Evolutionary conservation across 2,329 filamentous ascomycete species (phyloP), one percentile per base, ranked within the genome.

Genomic region (Simplicillium sp.): DNA sequence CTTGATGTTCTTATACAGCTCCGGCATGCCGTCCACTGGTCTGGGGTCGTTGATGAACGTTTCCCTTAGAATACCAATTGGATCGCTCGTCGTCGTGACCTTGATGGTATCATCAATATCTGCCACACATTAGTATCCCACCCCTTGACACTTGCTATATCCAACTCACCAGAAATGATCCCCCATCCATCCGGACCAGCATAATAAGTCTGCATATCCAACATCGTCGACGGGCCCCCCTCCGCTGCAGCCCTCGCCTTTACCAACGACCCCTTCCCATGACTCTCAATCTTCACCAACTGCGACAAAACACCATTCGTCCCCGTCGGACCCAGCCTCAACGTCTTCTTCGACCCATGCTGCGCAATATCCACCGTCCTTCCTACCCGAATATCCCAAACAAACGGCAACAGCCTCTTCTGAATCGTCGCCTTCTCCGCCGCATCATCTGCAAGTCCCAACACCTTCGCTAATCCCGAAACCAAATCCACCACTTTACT

Each of bases 31-130:
- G 0, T 70, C 54, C 12, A 90, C 78, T 0, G 86, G 78, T 12
- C 72, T 67, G 0, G 88, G 82, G 13, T 78, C 67, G 38, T 89
- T 83, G 36, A 85, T 76, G 54, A 97, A 96, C 0, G 90, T 97
- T 39, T 83, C 82, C 36, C 77, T 74, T 5, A 97, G 67, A 52
- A 96, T 90, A 3, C 87, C 87, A 7, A 84, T 71, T 0, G 87
- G 81, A 38, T 86, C 82, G 34, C 81, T 77, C 0, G 90, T 95
- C 58, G 84, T 71, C 0, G 90, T 96, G 49, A 89, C 68, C 62
- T 97, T 53, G 68, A 97, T 94, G 0, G 89, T 95, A 61, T 97
- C 90, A 56, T 97, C 92, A 49, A 97, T 77, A 53, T 97, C 90
- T 81, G 37, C 29, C 12, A 34, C 11, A 17, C 34, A 38, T 56